Base-by-base conservation (phyloP, 2,329 filamentous ascomycete species). In the Verticillium tricorpus region DNA sequence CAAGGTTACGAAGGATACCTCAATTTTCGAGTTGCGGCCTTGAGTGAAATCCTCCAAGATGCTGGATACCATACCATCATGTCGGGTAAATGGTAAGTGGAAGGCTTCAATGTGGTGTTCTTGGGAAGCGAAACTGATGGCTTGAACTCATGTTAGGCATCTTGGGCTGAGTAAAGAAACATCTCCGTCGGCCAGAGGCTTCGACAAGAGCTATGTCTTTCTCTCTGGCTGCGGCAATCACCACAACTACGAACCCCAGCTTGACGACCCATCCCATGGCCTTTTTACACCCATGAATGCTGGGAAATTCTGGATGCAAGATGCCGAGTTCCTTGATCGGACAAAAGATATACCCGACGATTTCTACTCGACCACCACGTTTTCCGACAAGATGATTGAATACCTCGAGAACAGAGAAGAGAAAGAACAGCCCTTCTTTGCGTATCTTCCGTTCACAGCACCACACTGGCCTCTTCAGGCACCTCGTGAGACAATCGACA, bases 391-490 rank as follows among this genome's bases (percentile, higher is more conserved):
- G 57, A 73, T 81, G 72, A 67, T 79, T 17, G 63, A 74, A 25
- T 79, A 78, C 50, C 68, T 80, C 7, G 63, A 70, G 22, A 75
- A 77, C 39, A 74, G 77, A 70, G 72, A 76, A n/a, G 68, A 74
- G 15, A 71, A 69, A 3, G 71, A 73, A 2, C 45, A 66, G 54
- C 76, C 80, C 0, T 83, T 83, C 71, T 83, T 82, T 64, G 77
- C 73, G 1, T 82, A 80, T 62, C 73, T 78, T 1, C 74, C 80
- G 0, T 82, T 80, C 67, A 79, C 79, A 2, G 81, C 80, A 5
- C 80, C 81, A 0, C 82, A 84, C 66, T 84, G 81, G 80, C 82
- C 81, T 0, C 69, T 84, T 2, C 82, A 82, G 65, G 80, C 78
- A 8, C 78, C 80, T 0, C 73, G 77, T 58, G 73, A 82, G 58